These are phyloP conservation scores for Microstroma glucosiphilum DNA, from an alignment of 1,284 basidiomycete species.

Conservation along the genomic window DNA sequence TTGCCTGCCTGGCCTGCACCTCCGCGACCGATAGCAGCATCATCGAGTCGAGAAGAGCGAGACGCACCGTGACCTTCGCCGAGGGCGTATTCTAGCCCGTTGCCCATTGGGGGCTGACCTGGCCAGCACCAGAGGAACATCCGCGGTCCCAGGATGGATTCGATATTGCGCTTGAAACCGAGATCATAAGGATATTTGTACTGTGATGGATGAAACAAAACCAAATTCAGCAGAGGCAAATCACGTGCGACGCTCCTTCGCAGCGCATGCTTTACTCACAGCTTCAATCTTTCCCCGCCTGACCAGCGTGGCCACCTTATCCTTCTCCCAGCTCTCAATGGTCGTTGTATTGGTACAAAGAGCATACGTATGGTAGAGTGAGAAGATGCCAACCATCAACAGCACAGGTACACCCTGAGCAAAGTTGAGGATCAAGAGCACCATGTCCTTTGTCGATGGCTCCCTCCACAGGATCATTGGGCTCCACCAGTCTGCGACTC, in stretches of 20 bases:
- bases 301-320: constrained; percentile 78
- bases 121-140: constrained; percentile 78
- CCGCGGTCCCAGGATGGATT: constrained; percentile 68
- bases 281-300: constrained; percentile 77
- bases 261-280: constrained; percentile 52
- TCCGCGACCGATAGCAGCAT: neutral
- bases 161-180: constrained; percentile 66
- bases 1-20: neutral
- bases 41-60: constrained; percentile 51
- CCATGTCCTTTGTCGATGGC: constrained; percentile 64
- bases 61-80: constrained; percentile 71
- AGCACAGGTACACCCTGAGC: constrained; percentile 77
- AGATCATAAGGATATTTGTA: constrained; percentile 88
- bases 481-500: constrained; percentile 36
- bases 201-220: constrained; percentile 52
- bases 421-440: constrained; percentile 83
- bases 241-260: neutral
- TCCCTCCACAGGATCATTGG: constrained; percentile 58
- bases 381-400: constrained; percentile 67
- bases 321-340: constrained; percentile 96
- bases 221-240: too few species aligned
- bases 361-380: constrained; percentile 79
- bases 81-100: constrained; percentile 71
- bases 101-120: constrained; percentile 57
- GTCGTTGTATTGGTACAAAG: constrained; percentile 82